Evolutionary conservation across 257 asterid species (phyloP), one percentile per base, ranked within the genome.

Genomic region (Apocynum venetum): DNA sequence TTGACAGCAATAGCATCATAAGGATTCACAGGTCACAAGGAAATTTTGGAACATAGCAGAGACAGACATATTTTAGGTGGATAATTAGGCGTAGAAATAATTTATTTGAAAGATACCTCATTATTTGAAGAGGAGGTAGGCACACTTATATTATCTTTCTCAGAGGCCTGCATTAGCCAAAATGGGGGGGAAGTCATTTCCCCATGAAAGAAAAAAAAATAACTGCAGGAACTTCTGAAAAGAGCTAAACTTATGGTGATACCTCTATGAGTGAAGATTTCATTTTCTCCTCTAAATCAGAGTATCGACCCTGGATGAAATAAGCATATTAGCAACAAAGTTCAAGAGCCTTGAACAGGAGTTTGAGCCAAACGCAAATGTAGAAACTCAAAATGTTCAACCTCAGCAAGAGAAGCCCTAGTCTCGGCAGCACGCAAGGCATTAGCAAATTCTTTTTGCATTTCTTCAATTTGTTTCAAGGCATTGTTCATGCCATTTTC

Each of bases 401-500:
- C 97, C 97, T 95, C 98, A 14, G 99, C 97, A 85, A 84, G 85
- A 74, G 91, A 89, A 78, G 97, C 98, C 83, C 97, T 86, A 76
- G 94, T 84, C 86, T 95, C 98, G 46, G 97, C 80, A 35, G 94
- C 87, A 81, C 81, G 93, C 89, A 87, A 82, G 25, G 93, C 88
- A 60, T 85, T 85, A 52, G 91, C 77, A 78, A 87, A 79, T 81
- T 93, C 93, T 87, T 89, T 92, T 55, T 83, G 81, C 84, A 72
- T 80, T 63, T 87, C 97, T 79, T 93, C 98, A 79, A 85, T 86
- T 89, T 89, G 94, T 76, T 81, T 86, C 81, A 82, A 78, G 72
- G 90, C 89, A 88, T 85, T 82, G 76, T 76, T 90, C 87, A 89
- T 72, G 80, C 83, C 78, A 81, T 77, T 89, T 82, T 89, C 97